phyloP scores from a whole-genome alignment of 1,139 yeast species.

The Lodderomyces elongisporus region DNA sequence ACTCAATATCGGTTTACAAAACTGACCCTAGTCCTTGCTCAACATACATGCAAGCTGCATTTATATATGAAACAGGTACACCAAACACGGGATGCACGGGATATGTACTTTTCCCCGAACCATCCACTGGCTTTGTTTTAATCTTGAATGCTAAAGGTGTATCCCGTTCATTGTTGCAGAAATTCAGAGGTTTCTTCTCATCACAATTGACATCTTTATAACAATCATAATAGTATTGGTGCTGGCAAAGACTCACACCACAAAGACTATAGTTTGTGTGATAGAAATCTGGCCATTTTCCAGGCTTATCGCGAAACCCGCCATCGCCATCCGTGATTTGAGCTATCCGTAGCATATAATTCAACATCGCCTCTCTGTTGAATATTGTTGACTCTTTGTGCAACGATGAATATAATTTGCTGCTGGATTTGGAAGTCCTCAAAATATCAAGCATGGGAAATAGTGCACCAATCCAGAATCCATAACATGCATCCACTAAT shows the following conservation, averaged over 20 bases:
- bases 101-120: conserved; percentile 19
- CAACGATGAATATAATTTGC: too few relatives aligned
- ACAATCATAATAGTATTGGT: conserved; percentile 26
- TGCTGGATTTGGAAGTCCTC: too few relatives aligned
- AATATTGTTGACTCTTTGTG: conserved; percentile 24
- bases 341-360: conserved; percentile 71
- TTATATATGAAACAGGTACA: too few relatives aligned
- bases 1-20: too few relatives aligned
- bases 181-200: too few relatives aligned
- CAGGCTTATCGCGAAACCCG: conserved; percentile 88
- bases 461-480: conserved; percentile 91
- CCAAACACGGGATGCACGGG: conserved; percentile 64
- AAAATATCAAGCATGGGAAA: conserved; percentile 59
- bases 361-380: conserved; percentile 50
- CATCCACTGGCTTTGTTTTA: conserved; percentile 15
- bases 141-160: conserved; percentile 29
- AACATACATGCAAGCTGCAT: too few relatives aligned
- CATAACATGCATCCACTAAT: conserved; percentile 92
- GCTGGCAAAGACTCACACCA: conserved; percentile 71
- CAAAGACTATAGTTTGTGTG: conserved; percentile 83
- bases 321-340: conserved; percentile 51
- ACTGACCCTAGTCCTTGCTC: too few relatives aligned
- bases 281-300: conserved; percentile 73
- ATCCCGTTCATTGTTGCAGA: too few relatives aligned
- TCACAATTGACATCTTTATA: background rate